A percentile compares a stretch with the other conserved stretches of the same genome.
These are phyloP conservation scores for Lumnitzera racemosa DNA, from an alignment of 345 rosid genomes.

Conservation along the genomic window DNA sequence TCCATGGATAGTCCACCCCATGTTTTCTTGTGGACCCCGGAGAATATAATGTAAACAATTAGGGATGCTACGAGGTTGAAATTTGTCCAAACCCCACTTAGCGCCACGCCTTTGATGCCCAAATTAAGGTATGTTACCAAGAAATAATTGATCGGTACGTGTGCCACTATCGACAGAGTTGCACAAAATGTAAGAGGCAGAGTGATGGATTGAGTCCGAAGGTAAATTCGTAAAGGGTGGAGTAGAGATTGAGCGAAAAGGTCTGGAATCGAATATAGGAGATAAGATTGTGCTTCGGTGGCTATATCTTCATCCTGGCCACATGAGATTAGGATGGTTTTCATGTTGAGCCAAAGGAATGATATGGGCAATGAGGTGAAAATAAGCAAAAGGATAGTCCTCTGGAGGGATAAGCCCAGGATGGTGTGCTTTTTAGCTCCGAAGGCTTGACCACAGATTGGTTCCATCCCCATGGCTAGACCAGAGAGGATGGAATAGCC, in stretches of 20 bases:
- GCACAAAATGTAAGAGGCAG: slow-evolving; percentile 18
- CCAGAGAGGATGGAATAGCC: slow-evolving; percentile 23
- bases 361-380: slow-evolving; percentile 30
- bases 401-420: slow-evolving; percentile 25
- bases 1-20: slow-evolving; percentile 29
- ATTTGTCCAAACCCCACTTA: slow-evolving; percentile 27
- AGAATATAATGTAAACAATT: slow-evolving; percentile 16
- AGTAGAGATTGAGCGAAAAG: slow-evolving; percentile 33
- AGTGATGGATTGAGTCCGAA: slow-evolving; percentile 29
- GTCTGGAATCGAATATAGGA: slow-evolving; percentile 33
- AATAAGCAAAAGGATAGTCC: slow-evolving; percentile 33
- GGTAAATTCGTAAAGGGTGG: slow-evolving; percentile 38
- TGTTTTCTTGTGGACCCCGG: slow-evolving; percentile 20
- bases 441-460: slow-evolving; percentile 43
- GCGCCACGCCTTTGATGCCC: slow-evolving; percentile 39
- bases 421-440: slow-evolving; percentile 32
- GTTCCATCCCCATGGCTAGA: slow-evolving; percentile 34
- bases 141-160: slow-evolving; percentile 21
- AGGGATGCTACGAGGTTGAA: slow-evolving; percentile 29
- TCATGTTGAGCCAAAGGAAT: slow-evolving; percentile 32
- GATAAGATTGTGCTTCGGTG: slow-evolving; percentile 25
- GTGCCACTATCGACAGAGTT: slow-evolving; percentile 14
- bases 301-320: slow-evolving; percentile 34
- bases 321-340: slow-evolving; percentile 23
- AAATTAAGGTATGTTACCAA: slow-evolving; percentile 22